Conservation (phyloP, 768 basidiomycete species). For the Boletus barrowsii region DNA sequence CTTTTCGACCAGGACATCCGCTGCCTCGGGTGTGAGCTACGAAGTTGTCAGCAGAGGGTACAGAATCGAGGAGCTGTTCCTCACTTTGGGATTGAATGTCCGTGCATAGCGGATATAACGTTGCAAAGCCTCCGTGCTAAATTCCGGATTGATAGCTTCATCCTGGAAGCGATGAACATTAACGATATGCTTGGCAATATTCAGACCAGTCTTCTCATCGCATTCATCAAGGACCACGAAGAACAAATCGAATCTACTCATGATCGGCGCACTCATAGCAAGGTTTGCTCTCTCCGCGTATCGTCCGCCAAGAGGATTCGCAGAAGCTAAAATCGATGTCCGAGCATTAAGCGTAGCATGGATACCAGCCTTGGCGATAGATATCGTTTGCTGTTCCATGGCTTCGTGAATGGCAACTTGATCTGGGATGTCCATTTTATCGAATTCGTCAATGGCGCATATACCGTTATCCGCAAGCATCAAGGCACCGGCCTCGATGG, state of each 20-base stretch:
- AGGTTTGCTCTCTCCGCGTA: slow-evolving; percentile 97
- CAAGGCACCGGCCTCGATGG: slow-evolving; percentile 97
- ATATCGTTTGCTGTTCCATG: slow-evolving; percentile 99
- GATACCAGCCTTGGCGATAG: slow-evolving; percentile 98
- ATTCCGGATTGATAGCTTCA: slow-evolving; percentile 93
- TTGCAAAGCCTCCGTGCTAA: slow-evolving; percentile 94
- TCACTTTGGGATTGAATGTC: slow-evolving; percentile 95
- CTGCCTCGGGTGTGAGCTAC: slow-evolving; percentile 90
- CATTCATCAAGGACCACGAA: slow-evolving; percentile 98
- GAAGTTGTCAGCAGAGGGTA: slow-evolving; percentile 4
- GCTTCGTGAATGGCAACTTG: slow-evolving; percentile 99
- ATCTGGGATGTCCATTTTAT: slow-evolving; percentile 99
- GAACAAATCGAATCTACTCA: slow-evolving; percentile 98
- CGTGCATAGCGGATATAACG: slow-evolving; percentile 95
- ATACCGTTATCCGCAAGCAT: slow-evolving; percentile 99
- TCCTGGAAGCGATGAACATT: slow-evolving; percentile 96
- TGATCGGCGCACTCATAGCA: slow-evolving; percentile 97
- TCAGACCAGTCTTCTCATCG: slow-evolving; percentile 86
- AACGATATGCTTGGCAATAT: slow-evolving; percentile 95
- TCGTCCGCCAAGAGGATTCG: slow-evolving; percentile 95
- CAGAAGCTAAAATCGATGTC: slow-evolving; percentile 95
- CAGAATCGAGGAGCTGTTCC: not conserved
- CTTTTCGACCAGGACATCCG: slow-evolving; percentile 91
- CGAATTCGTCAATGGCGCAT: slow-evolving; percentile 99
- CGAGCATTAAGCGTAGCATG: slow-evolving; percentile 97